Evolutionary conservation across 306 rosid genomes (phyloP).

Genomic region (Lathyrus aphaca): DNA sequence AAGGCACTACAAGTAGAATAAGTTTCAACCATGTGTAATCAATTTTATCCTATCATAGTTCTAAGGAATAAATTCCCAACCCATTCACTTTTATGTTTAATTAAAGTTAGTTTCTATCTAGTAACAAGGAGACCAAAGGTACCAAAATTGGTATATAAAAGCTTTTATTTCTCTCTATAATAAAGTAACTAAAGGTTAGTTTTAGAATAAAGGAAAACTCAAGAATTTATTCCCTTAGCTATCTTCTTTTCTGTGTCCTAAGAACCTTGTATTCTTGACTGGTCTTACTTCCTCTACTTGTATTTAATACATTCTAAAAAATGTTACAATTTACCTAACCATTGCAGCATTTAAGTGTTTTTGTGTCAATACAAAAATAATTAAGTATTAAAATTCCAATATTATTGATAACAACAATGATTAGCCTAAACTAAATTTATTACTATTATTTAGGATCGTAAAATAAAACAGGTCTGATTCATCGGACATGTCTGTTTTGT

Average conservation of each 20-base stretch:
- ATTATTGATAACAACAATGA: too few relatives aligned
- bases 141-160: constrained; percentile 50
- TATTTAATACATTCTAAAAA: neutral
- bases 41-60: constrained; percentile 31
- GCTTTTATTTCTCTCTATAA: constrained; percentile 40
- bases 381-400: neutral
- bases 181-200: constrained; percentile 58
- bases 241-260: constrained; percentile 41
- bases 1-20: constrained; percentile 7
- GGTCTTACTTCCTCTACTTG: constrained; percentile 30
- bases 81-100: constrained; percentile 50
- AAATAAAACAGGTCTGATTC: too few relatives aligned
- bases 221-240: constrained; percentile 51
- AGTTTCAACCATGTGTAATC: constrained; percentile 2
- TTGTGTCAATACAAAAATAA: neutral
- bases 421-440: too few relatives aligned
- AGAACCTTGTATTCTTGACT: constrained; percentile 42
- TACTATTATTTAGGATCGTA: too few relatives aligned
- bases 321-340: neutral
- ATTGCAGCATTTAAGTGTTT: neutral
- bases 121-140: constrained; percentile 65
- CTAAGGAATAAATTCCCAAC: constrained; percentile 43
- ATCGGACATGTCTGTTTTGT: too few relatives aligned
- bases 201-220: constrained; percentile 63
- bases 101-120: constrained; percentile 47